Evolutionary conservation across 169 alveolate genomes (phyloP), one percentile per base, ranked within the genome.

Genomic region (Eimeria brunetti): DNA sequence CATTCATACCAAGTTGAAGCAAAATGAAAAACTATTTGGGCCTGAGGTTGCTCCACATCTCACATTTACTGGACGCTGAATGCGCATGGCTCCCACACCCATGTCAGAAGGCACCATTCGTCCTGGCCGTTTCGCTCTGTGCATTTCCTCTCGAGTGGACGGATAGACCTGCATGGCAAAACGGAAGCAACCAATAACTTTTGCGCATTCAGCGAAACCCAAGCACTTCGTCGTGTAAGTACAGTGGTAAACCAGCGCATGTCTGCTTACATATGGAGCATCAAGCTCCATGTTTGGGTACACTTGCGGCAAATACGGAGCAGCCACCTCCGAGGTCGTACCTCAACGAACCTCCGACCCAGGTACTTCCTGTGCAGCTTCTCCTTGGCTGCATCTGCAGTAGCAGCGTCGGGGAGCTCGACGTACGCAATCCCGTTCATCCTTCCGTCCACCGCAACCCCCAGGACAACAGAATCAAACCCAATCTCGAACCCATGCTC

Each of bases 341-440:
- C 90, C 91, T 86, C 96, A 27, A 86, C 89, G 33, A 62, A 94
- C 58, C 95, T 44, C 62, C 95, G 64, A 38, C 95, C 96, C 36
- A 95, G 92, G 80, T 75, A 75, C 14, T 86, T 88, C 88, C 92
- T 90, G 75, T 95, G 96, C 58, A 86, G 75, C 49, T 75, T 71
- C 36, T 71, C 94, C 80, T 80, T 67, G 24, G 96, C 96, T 62
- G 89, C 83, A 27, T 88, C 95, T n/a, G 96, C 96, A 69, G 67
- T 60, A 12, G 85, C 95, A n/a, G 96, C 64, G 75, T 76, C 88
- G 44, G 83, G 64, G 14, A 95, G 86, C 69, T 85, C 94, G 56
- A 95, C 96, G 53, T 60, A 95, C 44, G 96, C 96, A 27, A 78
- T 88, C 58, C 96, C 96, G 36, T 90, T 73, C 90, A 85, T 88